Percentiles rank a stretch among this genome's conserved stretches.
Conservation (phyloP, 2,329 filamentous ascomycete genomes). For the Meredithiella fracta region DNA sequence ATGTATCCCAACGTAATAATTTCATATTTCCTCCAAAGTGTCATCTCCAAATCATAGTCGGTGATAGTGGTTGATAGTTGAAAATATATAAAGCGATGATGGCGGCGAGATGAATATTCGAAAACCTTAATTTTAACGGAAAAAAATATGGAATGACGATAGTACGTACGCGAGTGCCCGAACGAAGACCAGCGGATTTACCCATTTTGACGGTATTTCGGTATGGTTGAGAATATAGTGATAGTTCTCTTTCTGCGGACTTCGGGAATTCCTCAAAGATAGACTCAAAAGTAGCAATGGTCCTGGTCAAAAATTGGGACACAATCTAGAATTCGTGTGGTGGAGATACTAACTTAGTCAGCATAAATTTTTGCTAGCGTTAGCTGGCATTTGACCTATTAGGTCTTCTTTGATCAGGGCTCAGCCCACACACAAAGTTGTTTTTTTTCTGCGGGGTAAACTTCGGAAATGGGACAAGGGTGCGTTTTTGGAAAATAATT, state of each 20-base stretch:
- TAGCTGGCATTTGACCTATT: background rate
- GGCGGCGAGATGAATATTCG: background rate
- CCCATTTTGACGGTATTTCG: slow-evolving; percentile 46
- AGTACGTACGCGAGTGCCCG: slow-evolving; percentile 62
- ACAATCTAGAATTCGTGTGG: slow-evolving; percentile 14
- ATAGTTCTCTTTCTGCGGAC: slow-evolving; percentile 12
- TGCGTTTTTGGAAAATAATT: background rate
- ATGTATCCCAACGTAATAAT: background rate
- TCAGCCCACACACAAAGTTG: slow-evolving; percentile 14
- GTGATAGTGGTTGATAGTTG: background rate
- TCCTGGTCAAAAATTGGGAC: slow-evolving; percentile 13
- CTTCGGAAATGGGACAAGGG: slow-evolving; percentile 9
- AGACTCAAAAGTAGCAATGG: slow-evolving; percentile 11
- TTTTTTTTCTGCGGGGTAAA: slow-evolving; percentile 7
- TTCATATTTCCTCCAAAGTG: background rate
- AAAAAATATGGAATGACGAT: slow-evolving; percentile 3
- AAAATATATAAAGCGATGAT: background rate
- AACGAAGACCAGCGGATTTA: slow-evolving; percentile 75
- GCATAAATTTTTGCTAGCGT: slow-evolving; percentile 2
- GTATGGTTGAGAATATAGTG: slow-evolving; percentile 13
- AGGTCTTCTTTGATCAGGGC: slow-evolving; percentile 12
- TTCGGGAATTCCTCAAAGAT: slow-evolving; percentile 13
- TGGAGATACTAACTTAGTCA: slow-evolving; percentile 12
- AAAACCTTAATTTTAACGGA: background rate
- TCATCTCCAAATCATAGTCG: background rate